Base-by-base conservation (phyloP, 1,284 basidiomycete species). In the Cutaneotrichosporon cavernicola region DNA sequence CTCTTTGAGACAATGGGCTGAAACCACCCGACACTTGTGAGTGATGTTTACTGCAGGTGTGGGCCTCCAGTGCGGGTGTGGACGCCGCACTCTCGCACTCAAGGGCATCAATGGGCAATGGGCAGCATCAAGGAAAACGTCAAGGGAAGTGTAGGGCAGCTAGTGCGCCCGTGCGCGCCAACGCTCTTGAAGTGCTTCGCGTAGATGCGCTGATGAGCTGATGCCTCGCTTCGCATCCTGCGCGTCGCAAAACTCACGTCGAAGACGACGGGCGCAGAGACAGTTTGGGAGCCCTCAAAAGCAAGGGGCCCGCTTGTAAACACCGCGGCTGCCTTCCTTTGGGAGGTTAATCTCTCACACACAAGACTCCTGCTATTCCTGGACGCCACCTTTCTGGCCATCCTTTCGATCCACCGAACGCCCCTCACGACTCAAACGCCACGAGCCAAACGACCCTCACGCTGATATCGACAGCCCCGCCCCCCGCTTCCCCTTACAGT, bases 321-420 rank as follows among this genome's bases (percentile, higher is more conserved):
- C 55, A 40, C 40, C 55, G 55, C 55, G 55, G 36, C 55, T 56
- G 55, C 36, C 55, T 56, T 56, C 38, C 55, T 40, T 56, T 55
- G 50, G 26, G 14, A 22, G 26, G 30, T 55, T 21, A 22, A 26
- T 38, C 21, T 40, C 21, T 21, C 34, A 31, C 32, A 56, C 30
- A 40, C 50, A 31, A 10, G 13, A 51, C 43, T 18, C 43, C n/a
- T 46, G 43, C 43, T 18, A 46, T 18, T 51, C 49, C 21, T 51
- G 22, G 30, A 51, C 22, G 49, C 49, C 21, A 51, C 30, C 49
- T 30, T 50, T 50, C 49, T 16, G 9, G 26, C 21, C 49, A 30
- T 46, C 43, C 43, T 46, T 46, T 46, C 18, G 18, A 46, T 46
- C 43, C 18, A 8, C 18, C 43, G 18, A 46, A 16, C 26, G 26